A percentile compares a stretch with the other conserved stretches of the same genome.
Conservation (phyloP, 768 basidiomycete species). For the Rhodotorula kratochvilovae region DNA sequence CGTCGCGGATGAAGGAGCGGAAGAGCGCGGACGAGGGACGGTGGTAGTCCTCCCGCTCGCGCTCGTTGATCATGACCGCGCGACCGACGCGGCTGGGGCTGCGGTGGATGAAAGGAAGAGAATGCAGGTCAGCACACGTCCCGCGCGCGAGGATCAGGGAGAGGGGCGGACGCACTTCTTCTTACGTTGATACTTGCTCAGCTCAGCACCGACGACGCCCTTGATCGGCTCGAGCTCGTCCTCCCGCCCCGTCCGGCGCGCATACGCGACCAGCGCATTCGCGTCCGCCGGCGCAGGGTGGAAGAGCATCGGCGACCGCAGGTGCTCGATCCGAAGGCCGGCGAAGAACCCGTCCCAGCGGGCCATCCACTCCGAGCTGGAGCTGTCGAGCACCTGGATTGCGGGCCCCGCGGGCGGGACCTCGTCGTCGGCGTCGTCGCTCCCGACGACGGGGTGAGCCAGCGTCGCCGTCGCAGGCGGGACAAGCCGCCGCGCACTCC, state of each 20-base stretch:
- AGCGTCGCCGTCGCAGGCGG: slow-evolving; percentile 9
- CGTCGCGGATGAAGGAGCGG: slow-evolving; percentile 28
- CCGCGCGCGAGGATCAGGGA: too few relatives aligned
- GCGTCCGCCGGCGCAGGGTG: slow-evolving; percentile 41
- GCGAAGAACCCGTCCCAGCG: slow-evolving; percentile 39
- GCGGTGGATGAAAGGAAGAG: too few relatives aligned
- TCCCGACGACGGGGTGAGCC: not conserved
- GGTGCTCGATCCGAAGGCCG: slow-evolving; percentile 36
- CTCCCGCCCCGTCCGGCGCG: slow-evolving; percentile 18
- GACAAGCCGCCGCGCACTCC: slow-evolving; percentile 15
- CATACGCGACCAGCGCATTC: slow-evolving; percentile 41
- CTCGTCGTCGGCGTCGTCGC: not conserved
- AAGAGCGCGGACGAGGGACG: slow-evolving; percentile 41
- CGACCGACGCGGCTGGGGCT: slow-evolving; percentile 12
- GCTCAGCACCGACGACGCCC: slow-evolving; percentile 42
- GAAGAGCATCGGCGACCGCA: slow-evolving; percentile 44
- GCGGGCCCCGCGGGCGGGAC: not conserved
- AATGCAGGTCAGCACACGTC: not conserved
- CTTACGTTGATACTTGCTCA: slow-evolving; percentile 41
- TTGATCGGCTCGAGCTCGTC: slow-evolving; percentile 39
- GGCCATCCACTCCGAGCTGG: slow-evolving; percentile 16
- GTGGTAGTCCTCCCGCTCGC: slow-evolving; percentile 41
- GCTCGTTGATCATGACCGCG: slow-evolving; percentile 40
- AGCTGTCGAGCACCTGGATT: slow-evolving; percentile 37
- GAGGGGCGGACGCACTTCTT: slow-evolving; percentile 10